Conservation (phyloP, 2,329 filamentous ascomycete species). For the Alternaria sp. region DNA sequence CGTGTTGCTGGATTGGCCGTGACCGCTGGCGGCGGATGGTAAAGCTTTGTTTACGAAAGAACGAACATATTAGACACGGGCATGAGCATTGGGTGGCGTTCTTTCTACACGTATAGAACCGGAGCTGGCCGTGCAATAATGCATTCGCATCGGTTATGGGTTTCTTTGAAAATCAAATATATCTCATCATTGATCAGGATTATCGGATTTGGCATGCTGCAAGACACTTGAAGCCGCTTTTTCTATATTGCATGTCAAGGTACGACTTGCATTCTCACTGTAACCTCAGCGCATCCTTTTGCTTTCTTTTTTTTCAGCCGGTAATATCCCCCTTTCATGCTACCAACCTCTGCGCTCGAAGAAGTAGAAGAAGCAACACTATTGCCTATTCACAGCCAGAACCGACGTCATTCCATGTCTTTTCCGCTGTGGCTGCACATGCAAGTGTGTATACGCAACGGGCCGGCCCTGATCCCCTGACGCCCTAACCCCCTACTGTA, state of each 20-base stretch:
- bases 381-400: not conserved
- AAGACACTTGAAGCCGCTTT: not conserved
- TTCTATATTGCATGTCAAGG: not conserved
- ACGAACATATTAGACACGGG: not conserved
- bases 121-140: not conserved
- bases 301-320: not conserved
- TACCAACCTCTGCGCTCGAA: not conserved
- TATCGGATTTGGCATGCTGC: not conserved
- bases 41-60: constrained; percentile 1
- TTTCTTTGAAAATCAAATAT: not conserved
- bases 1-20: constrained; percentile 87
- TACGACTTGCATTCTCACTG: not conserved
- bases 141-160: not conserved
- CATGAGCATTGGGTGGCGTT: constrained; percentile 20
- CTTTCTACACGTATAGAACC: not conserved
- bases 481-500: not conserved
- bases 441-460: not conserved
- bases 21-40: constrained; percentile 95
- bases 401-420: not conserved
- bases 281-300: not conserved
- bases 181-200: not conserved
- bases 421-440: not conserved
- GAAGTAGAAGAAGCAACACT: not conserved
- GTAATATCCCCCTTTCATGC: constrained; percentile 1
- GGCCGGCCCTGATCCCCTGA: not conserved